phyloP scores from a whole-genome alignment of 2,329 filamentous ascomycete genomes.

The Pseudogymnoascus sp. region DNA sequence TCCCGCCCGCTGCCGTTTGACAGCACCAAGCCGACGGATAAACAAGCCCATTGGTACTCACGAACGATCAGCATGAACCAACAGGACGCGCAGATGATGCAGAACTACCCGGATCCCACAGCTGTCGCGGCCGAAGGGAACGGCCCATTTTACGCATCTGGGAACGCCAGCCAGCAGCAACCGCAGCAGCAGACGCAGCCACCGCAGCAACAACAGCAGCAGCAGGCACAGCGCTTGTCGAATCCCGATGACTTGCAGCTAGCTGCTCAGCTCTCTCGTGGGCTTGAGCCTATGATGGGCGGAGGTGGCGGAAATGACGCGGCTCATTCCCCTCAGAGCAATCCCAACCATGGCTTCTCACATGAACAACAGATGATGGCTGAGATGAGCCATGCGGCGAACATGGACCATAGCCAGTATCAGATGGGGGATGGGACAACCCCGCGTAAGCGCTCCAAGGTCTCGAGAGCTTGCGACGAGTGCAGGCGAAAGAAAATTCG shows the following conservation, averaged over 20 bases:
- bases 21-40: background rate
- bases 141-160: slow-evolving; percentile 23
- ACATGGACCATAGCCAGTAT: slow-evolving; percentile 36
- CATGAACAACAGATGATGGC: slow-evolving; percentile 37
- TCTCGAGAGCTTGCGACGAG: slow-evolving; percentile 82
- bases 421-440: slow-evolving; percentile 38
- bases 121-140: slow-evolving; percentile 11
- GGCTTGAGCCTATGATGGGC: background rate
- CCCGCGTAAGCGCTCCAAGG: slow-evolving; percentile 72
- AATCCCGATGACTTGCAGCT: slow-evolving; percentile 35
- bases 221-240: slow-evolving; percentile 23
- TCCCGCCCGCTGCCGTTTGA: background rate
- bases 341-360: slow-evolving; percentile 24
- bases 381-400: slow-evolving; percentile 18
- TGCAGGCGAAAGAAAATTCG: slow-evolving; percentile 85
- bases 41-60: background rate
- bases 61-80: slow-evolving; percentile 13
- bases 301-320: slow-evolving; percentile 12
- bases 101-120: slow-evolving; percentile 25
- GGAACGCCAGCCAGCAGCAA: slow-evolving; percentile 19
- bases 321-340: slow-evolving; percentile 12
- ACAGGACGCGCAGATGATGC: slow-evolving; percentile 24
- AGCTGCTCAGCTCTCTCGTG: background rate
- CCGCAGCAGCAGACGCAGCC: slow-evolving; percentile 22
- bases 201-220: slow-evolving; percentile 20